phyloP scores from a whole-genome alignment of 2,329 filamentous ascomycete genomes.

The Nemania diffusa region DNA sequence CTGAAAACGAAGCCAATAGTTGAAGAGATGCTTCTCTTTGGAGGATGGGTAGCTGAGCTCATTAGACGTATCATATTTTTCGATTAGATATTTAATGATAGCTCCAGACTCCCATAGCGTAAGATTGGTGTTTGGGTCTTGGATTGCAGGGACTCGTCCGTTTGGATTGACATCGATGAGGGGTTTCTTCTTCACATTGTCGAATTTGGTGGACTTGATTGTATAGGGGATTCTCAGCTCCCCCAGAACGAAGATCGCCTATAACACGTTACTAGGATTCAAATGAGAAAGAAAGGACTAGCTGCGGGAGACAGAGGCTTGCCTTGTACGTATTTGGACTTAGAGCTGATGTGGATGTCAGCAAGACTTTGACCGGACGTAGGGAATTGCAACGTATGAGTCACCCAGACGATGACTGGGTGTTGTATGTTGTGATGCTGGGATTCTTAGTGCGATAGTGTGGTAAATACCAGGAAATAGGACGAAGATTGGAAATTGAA shows the following conservation, averaged over 20 bases:
- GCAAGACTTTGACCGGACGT: not conserved
- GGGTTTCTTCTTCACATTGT: not conserved
- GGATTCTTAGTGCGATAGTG: no score
- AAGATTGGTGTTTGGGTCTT: constrained; percentile 6
- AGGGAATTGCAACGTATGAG: not conserved
- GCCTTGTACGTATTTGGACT: not conserved
- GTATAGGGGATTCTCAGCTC: not conserved
- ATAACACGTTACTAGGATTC: no score
- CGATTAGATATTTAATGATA: constrained; percentile 5
- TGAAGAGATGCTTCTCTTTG: constrained; percentile 49
- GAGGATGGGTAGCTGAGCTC: constrained; percentile 49
- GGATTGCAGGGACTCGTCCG: not conserved
- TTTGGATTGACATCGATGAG: not conserved
- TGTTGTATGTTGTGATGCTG: not conserved
- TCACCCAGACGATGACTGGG: not conserved
- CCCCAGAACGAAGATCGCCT: not conserved
- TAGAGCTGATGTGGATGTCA: not conserved
- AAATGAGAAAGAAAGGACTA: no score
- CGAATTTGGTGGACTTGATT: not conserved
- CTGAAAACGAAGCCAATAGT: constrained; percentile 56
- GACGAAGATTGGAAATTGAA: no score
- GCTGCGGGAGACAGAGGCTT: not conserved
- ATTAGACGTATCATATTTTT: not conserved
- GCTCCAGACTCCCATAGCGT: constrained; percentile 10
- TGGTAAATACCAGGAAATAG: no score